Evolutionary conservation across 208 protist species (phyloP), one percentile per base, ranked within the genome.

Genomic region (Trypanosoma lewisi): DNA sequence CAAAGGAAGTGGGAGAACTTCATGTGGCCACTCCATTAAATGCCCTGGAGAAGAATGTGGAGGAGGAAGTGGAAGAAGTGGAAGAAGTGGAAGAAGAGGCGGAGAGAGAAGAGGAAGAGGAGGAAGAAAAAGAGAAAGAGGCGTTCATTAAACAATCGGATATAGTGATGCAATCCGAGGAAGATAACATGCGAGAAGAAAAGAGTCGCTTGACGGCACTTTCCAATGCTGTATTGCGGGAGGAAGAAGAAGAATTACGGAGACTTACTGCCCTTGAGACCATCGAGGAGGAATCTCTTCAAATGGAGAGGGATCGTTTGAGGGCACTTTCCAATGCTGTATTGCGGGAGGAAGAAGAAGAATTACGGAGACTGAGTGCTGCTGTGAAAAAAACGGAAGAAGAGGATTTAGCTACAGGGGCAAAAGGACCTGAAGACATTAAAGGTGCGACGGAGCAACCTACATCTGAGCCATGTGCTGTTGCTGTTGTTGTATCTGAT

Each of bases 11-110:
- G n/a, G n/a, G n/a, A n/a, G n/a, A n/a, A n/a, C n/a, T n/a, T n/a
- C n/a, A n/a, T n/a, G n/a, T n/a, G n/a, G n/a, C n/a, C n/a, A n/a
- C 31, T 5, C 54, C 52, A 27, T 50, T 85, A 31, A 47, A 73
- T 27, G 59, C 47, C n/a, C 27, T 71, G 28, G 68, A 83, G 6
- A 57, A 51, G 12, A 39, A 50, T 7, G 49, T 41, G 16, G 66
- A 37, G 16, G 70, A 55, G 2, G 19, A 33, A 8, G 4, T 56
- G 51, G 1, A 14, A 67, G 60, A 34, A 53, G 37, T 41, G 39
- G 23, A 30, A 8, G 33, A 36, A 47, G 19, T 54, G 28, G 44
- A 17, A n/a, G 4, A 16, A 61, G 66, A 30, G 11, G 45, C 19
- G n/a, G 59, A 23, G 33, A 45, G 23, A 31, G 27, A 41, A 11